Percentiles rank a stretch among this genome's conserved stretches.
Conservation (phyloP, 148 eudicot species). For the Vaccinium macrocarpon region DNA sequence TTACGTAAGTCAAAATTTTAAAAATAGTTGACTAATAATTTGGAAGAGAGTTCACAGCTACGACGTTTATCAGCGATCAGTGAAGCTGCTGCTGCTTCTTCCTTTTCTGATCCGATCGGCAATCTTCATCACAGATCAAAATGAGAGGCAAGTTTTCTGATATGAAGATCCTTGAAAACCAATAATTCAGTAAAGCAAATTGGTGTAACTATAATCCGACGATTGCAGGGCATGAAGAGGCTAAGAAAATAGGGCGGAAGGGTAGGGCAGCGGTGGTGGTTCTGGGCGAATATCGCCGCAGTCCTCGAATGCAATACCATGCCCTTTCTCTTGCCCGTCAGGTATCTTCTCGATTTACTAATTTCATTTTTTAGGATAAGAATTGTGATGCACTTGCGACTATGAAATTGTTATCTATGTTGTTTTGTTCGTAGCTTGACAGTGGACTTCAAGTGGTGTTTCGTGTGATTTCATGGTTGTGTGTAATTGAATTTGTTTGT, state of each 20-base stretch:
- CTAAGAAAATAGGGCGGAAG: conserved; percentile 43
- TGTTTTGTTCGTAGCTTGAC: background rate
- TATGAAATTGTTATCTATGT: background rate
- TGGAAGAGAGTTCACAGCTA: background rate
- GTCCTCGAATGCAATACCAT: conserved; percentile 97
- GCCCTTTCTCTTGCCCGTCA: conserved; percentile 92
- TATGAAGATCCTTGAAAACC: background rate
- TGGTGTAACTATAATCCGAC: background rate
- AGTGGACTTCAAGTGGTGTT: background rate
- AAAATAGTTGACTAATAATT: too few species aligned
- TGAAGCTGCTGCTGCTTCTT: too few species aligned
- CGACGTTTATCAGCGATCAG: background rate
- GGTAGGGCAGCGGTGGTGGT: conserved; percentile 85
- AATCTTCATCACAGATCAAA: background rate
- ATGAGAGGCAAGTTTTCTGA: conserved; percentile 1
- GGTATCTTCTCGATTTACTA: conserved; percentile 26
- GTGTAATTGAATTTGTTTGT: background rate
- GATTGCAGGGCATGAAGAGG: conserved; percentile 22
- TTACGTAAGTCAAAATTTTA: too few species aligned
- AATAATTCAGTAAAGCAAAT: background rate
- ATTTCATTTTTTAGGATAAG: background rate
- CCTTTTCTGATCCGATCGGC: background rate
- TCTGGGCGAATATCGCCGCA: conserved; percentile 90
- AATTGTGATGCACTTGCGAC: background rate
- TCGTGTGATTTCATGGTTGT: too few species aligned